Conservation (phyloP, 768 basidiomycete species). For the Saitozyma sp. region DNA sequence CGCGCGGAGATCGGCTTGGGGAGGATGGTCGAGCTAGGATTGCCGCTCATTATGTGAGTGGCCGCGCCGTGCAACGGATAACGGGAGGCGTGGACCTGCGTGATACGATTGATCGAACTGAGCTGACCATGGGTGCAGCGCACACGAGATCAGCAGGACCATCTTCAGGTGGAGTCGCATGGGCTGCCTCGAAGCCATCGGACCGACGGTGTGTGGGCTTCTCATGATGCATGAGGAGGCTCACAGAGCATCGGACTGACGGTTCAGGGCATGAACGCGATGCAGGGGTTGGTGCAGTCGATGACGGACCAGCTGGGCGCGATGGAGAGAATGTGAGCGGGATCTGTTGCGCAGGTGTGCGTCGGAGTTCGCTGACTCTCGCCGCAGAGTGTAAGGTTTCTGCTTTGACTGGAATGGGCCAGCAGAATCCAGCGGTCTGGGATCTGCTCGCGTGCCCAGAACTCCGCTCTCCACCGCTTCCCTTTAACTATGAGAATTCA, state of each 20-base stretch:
- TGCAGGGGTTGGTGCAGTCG: conserved; percentile 69
- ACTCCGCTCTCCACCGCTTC: too few species aligned
- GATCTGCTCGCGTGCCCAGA: too few species aligned
- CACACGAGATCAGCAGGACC: conserved; percentile 71
- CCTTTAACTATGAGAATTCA: too few species aligned
- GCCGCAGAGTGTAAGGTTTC: conserved; percentile 35
- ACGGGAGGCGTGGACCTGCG: conserved; percentile 38
- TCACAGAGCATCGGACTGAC: neutral
- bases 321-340: conserved; percentile 88
- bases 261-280: conserved; percentile 65
- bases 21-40: conserved; percentile 62
- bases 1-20: conserved; percentile 65
- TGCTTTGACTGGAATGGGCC: neutral
- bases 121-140: conserved; percentile 57
- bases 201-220: conserved; percentile 68
- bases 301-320: conserved; percentile 76
- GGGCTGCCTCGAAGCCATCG: conserved; percentile 82
- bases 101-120: too few species aligned
- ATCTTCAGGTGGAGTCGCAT: conserved; percentile 75
- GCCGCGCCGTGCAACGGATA: conserved; percentile 3
- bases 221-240: neutral
- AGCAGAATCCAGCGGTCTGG: too few species aligned
- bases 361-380: conserved; percentile 35
- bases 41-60: conserved; percentile 75
- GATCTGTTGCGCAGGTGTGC: conserved; percentile 64